These are phyloP conservation scores for Aureobasidium sp. DNA, from an alignment of 2,329 filamentous ascomycete genomes.

Conservation along the genomic window DNA sequence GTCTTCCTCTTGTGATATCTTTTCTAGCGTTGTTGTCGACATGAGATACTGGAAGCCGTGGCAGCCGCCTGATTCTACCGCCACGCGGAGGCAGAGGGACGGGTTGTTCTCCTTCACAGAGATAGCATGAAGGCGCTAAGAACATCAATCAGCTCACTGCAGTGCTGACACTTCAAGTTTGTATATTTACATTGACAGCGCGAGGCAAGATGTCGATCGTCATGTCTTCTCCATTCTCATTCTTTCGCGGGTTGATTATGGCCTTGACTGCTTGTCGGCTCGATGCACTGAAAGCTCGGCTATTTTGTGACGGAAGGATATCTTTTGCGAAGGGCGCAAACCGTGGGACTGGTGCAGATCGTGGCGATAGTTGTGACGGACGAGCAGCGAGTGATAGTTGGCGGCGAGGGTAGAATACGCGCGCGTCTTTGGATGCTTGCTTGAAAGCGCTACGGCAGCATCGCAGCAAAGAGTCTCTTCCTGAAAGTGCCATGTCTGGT, in stretches of 20 bases:
- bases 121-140: constrained; percentile 60
- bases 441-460: constrained; percentile 5
- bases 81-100: constrained; percentile 77
- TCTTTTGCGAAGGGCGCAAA: background rate
- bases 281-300: background rate
- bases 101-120: constrained; percentile 52
- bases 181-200: constrained; percentile 59
- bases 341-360: background rate
- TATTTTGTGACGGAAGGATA: background rate
- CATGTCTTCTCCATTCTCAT: constrained; percentile 82
- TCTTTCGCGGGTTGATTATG: constrained; percentile 62
- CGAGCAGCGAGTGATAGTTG: constrained; percentile 1
- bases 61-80: constrained; percentile 88
- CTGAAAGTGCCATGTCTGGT: background rate
- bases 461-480: constrained; percentile 3
- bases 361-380: constrained; percentile 2
- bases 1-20: constrained; percentile 66
- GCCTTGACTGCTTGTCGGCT: constrained; percentile 20
- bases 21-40: constrained; percentile 58
- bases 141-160: background rate
- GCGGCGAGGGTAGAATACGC: constrained; percentile 3
- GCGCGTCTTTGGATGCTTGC: constrained; percentile 4
- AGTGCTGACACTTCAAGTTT: background rate
- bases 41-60: constrained; percentile 98
- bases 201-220: constrained; percentile 73